Evolutionary conservation across 2,329 filamentous ascomycete genomes (phyloP), one percentile per base, ranked within the genome.

Genomic region (Botryotinia calthae): DNA sequence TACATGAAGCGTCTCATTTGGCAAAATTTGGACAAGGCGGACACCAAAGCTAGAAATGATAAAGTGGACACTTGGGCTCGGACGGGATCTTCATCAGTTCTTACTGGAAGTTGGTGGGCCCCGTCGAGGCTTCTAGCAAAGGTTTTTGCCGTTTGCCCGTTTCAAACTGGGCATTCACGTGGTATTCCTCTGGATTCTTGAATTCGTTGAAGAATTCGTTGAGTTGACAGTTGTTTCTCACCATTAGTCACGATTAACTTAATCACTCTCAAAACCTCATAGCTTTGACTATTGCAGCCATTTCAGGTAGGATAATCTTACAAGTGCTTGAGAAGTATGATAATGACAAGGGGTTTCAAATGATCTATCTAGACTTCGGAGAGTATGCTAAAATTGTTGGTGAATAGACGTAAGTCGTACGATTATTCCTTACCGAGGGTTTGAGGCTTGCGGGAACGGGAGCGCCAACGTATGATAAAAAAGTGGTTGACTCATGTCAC

Each of bases 331-430:
- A 31, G 20, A 58, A n/a, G 1, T 64, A n/a, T 64, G 40, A 66
- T 34, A 66, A 66, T 22, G 18, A 22, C 37, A 56, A 40, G 69
- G 59, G n/a, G 9, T 48, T 58, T 22, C 34, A 71, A 58, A 34
- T 71, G 61, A 66, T 58, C 70, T 58, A 71, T 64, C 31, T 66
- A 48, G 31, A 34, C 44, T 46, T 71, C 59, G 46, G 59, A 31
- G n/a, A 56, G 69, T 56, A 42, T 56, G 61, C 46, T 37, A n/a
- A 54, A 66, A 58, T 48, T 64, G 37, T 71, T 66, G 46, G 28
- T 66, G 54, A 63, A 71, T 40, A 40, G 70, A 48, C 28, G 51
- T 18, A 58, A 71, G 46, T 71, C 70, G 70, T 71, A 71, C 40
- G 70, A 71, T 71, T 66, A 42, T 71, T 48, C 10, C 70, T 37